Conservation (phyloP, 352 stramenopile species). For the Pythium plurisporium region DNA sequence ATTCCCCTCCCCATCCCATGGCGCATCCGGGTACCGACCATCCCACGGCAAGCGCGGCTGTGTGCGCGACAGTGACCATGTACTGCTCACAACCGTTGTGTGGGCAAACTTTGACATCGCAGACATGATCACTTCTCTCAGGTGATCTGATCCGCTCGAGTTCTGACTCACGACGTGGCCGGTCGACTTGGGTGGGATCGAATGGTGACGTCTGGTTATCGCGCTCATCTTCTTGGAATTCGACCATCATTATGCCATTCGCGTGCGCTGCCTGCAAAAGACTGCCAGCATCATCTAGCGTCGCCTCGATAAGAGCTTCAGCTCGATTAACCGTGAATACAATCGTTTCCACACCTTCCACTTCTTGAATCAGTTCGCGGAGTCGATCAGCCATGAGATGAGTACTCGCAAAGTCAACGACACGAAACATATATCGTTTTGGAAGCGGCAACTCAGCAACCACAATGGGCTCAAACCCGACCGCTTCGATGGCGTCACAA, state of each 20-base stretch:
- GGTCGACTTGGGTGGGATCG: slow-evolving; percentile 3
- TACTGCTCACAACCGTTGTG: slow-evolving; percentile 73
- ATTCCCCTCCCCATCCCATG: slow-evolving; percentile 75
- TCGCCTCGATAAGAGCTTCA: slow-evolving; percentile 58
- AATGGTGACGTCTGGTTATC: slow-evolving; percentile 5
- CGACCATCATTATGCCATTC: slow-evolving; percentile 48
- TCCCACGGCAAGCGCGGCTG: slow-evolving; percentile 65
- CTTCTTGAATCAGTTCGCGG: slow-evolving; percentile 19
- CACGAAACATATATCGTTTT: slow-evolving; percentile 52
- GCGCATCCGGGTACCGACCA: slow-evolving; percentile 77
- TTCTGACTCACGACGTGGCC: background rate
- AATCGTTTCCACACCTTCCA: slow-evolving; percentile 69
- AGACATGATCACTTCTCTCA: slow-evolving; percentile 34
- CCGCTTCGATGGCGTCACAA: slow-evolving; percentile 31
- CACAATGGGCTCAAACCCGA: slow-evolving; percentile 59
- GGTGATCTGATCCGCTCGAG: background rate
- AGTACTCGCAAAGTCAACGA: slow-evolving; percentile 30
- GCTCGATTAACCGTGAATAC: slow-evolving; percentile 47
- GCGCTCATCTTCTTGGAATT: slow-evolving; percentile 34
- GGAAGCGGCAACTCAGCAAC: slow-evolving; percentile 36
- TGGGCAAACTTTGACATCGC: slow-evolving; percentile 55
- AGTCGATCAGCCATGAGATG: slow-evolving; percentile 17
- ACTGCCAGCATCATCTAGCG: slow-evolving; percentile 31
- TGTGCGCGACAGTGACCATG: slow-evolving; percentile 71
- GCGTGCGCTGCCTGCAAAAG: slow-evolving; percentile 36